Evolutionary conservation across 495 filamentous ascomycete genomes (phyloP).

Genomic region (Hypoxylon lienhwacheense): DNA sequence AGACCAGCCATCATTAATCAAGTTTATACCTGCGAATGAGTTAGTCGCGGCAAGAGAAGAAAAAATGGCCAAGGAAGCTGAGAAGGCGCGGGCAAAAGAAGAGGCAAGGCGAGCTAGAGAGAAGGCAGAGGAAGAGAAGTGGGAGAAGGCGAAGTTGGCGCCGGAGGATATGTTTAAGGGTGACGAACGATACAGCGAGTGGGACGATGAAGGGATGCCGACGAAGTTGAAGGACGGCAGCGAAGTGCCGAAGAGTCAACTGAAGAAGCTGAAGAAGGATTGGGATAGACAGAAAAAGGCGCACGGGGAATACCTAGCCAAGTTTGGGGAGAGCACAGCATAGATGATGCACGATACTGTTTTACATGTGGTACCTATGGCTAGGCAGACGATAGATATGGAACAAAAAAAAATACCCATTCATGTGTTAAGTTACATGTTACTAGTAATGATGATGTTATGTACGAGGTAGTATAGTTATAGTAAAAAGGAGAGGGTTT

Average conservation of each 20-base stretch:
- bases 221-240: constrained; percentile 72
- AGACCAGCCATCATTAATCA: constrained; percentile 72
- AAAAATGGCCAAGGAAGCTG: constrained; percentile 59
- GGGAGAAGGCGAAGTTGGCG: constrained; percentile 71
- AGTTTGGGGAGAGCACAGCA: constrained; percentile 48
- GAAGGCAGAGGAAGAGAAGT: constrained; percentile 52
- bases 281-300: constrained; percentile 91
- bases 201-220: constrained; percentile 87
- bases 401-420: constrained; percentile 11
- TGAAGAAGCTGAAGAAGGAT: constrained; percentile 87
- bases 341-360: constrained; percentile 2
- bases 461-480: too few relatives aligned
- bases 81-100: constrained; percentile 60
- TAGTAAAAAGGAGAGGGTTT: too few relatives aligned
- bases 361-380: too few relatives aligned
- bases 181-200: constrained; percentile 70
- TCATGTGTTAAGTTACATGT: constrained; percentile 12
- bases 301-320: constrained; percentile 62
- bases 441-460: too few relatives aligned
- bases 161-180: constrained; percentile 72
- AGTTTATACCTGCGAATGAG: constrained; percentile 71
- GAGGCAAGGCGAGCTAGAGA: constrained; percentile 63
- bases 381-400: constrained; percentile 1
- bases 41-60: constrained; percentile 73
- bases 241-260: constrained; percentile 76